These are phyloP conservation scores for Globisporangium perplexum DNA, from an alignment of 352 stramenopile genomes.

Conservation along the genomic window DNA sequence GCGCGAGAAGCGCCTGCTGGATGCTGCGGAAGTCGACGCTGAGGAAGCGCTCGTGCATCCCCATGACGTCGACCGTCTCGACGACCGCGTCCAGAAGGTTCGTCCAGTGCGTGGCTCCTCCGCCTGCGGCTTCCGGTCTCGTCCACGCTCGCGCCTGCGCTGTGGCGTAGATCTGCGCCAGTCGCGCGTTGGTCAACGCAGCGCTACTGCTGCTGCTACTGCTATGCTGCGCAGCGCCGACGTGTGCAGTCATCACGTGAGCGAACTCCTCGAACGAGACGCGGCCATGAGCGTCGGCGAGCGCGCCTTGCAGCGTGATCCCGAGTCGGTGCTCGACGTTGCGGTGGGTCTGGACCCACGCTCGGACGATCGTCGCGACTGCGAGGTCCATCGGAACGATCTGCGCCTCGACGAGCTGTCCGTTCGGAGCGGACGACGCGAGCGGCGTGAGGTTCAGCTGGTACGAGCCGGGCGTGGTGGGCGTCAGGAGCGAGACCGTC, in stretches of 20 bases:
- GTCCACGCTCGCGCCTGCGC: neutral
- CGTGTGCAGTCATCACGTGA: constrained; percentile 22
- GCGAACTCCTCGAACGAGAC: constrained; percentile 34
- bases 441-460: neutral
- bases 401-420: constrained; percentile 21
- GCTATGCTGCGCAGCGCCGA: neutral
- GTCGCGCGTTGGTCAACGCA: constrained; percentile 11
- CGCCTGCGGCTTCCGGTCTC: neutral
- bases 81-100: constrained; percentile 17
- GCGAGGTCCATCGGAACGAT: constrained; percentile 32
- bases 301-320: constrained; percentile 22
- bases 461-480: constrained; percentile 23
- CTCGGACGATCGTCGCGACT: constrained; percentile 19
- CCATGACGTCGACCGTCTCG: constrained; percentile 32
- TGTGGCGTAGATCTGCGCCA: constrained; percentile 27
- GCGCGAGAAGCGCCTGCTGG: constrained; percentile 16
- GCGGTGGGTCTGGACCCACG: constrained; percentile 25
- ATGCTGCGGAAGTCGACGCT: constrained; percentile 33
- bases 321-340: constrained; percentile 18
- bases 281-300: constrained; percentile 6
- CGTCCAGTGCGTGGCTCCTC: constrained; percentile 14
- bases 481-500: constrained; percentile 24
- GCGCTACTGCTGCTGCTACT: neutral
- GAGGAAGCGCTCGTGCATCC: constrained; percentile 17
- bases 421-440: constrained; percentile 11